These are phyloP conservation scores for Capillidium heterosporum DNA, from an alignment of 371 early-diverging fungal genomes.

Conservation along the genomic window DNA sequence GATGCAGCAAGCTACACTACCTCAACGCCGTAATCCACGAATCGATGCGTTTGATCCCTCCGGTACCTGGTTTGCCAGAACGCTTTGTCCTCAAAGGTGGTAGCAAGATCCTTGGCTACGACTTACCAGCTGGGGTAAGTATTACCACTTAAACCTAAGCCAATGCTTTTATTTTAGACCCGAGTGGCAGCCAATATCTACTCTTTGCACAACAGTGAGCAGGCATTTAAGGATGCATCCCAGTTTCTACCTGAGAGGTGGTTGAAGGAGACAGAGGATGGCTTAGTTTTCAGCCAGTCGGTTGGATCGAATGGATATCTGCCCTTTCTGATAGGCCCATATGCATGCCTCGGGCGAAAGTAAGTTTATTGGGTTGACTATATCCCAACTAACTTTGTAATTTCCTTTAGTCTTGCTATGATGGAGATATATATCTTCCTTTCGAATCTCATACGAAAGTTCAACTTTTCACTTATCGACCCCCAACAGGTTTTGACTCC, in stretches of 20 bases:
- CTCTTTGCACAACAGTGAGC: neutral
- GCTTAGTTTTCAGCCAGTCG: too few relatives aligned
- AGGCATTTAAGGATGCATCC: neutral
- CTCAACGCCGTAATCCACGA: constrained; percentile 4
- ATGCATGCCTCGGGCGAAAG: neutral
- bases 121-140: constrained; percentile 26
- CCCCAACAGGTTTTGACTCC: too few relatives aligned
- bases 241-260: neutral
- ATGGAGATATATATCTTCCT: too few relatives aligned
- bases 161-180: too few relatives aligned
- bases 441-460: too few relatives aligned
- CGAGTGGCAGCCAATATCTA: neutral
- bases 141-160: too few relatives aligned
- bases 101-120: constrained; percentile 40
- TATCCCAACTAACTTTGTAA: too few relatives aligned
- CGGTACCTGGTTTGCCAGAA: neutral
- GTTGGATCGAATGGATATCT: neutral
- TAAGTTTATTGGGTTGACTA: too few relatives aligned
- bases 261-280: too few relatives aligned
- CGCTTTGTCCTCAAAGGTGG: constrained; percentile 5
- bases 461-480: too few relatives aligned
- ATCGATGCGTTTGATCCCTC: constrained; percentile 1
- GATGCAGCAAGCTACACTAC: too few relatives aligned
- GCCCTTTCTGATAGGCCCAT: neutral
- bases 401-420: too few relatives aligned